phyloP scores from a whole-genome alignment of 177 flowering plant genomes.

The Tripterygium wilfordii region DNA sequence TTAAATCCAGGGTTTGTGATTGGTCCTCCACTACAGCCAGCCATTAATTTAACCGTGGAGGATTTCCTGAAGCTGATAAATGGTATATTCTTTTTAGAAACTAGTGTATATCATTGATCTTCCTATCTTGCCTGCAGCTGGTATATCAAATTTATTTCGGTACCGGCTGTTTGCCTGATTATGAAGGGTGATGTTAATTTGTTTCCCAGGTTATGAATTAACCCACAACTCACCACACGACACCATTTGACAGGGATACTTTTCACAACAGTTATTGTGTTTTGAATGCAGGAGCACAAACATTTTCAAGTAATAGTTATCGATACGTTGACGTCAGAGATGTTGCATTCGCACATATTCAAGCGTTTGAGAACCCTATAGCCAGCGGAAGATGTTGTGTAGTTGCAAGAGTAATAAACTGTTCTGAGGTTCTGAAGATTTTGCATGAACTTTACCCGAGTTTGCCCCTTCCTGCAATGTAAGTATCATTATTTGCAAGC shows the following conservation, averaged over 20 bases:
- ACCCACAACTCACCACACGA: too few relatives aligned
- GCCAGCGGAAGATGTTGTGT: constrained; percentile 27
- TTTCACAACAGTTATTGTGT: background rate
- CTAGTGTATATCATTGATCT: background rate
- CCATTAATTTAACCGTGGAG: background rate
- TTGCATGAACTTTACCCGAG: constrained; percentile 15
- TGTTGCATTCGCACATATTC: constrained; percentile 24
- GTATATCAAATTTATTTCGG: background rate
- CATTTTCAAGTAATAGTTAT: constrained; percentile 5
- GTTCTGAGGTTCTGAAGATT: constrained; percentile 10
- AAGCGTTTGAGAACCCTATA: constrained; percentile 25
- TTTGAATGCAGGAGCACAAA: constrained; percentile 10
- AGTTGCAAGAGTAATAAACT: constrained; percentile 6
- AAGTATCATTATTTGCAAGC: too few relatives aligned
- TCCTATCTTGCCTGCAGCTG: background rate
- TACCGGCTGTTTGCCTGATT: background rate
- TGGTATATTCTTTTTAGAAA: background rate
- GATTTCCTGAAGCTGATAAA: background rate
- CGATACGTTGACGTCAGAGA: constrained; percentile 23
- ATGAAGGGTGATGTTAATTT: too few relatives aligned
- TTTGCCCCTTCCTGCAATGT: constrained; percentile 13
- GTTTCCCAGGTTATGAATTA: background rate
- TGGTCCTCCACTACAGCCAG: too few relatives aligned
- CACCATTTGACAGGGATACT: background rate
- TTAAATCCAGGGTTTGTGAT: constrained; percentile 5